These are phyloP conservation scores for Amanita jacksonii DNA, from an alignment of 768 basidiomycete genomes.

Conservation along the genomic window DNA sequence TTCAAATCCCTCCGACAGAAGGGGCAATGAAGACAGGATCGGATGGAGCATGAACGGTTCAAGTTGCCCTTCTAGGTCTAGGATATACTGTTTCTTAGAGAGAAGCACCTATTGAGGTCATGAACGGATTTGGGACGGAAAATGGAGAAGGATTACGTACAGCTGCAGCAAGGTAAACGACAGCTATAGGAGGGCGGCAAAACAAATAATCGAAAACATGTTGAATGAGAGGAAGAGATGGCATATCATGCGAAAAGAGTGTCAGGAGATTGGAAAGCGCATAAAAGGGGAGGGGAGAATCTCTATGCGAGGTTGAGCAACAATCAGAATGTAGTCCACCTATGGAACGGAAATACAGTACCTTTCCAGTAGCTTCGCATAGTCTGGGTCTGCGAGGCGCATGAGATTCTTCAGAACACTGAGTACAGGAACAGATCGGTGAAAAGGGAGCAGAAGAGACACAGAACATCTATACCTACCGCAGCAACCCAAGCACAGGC, in stretches of 20 bases:
- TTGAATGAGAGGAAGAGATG: constrained; percentile 82
- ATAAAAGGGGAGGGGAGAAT: constrained; percentile 77
- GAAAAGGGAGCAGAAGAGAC: neutral
- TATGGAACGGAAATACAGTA: constrained; percentile 24
- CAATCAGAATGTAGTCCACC: neutral
- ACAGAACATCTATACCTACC: constrained; percentile 29
- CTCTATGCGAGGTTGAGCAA: constrained; percentile 27
- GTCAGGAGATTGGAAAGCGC: constrained; percentile 87
- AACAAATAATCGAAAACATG: constrained; percentile 88
- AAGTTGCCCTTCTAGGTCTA: constrained; percentile 50
- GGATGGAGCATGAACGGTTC: constrained; percentile 83
- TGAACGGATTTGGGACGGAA: neutral
- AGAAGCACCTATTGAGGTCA: constrained; percentile 55
- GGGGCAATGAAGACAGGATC: constrained; percentile 53
- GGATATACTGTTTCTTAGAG: constrained; percentile 58
- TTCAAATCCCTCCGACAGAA: constrained; percentile 36
- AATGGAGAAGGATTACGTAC: constrained; percentile 31
- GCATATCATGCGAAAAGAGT: constrained; percentile 87
- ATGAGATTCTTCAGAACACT: constrained; percentile 74
- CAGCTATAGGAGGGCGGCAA: constrained; percentile 68
- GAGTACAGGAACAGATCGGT: neutral
- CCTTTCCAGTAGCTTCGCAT: constrained; percentile 62
- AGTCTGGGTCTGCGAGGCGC: constrained; percentile 57
- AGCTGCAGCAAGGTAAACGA: constrained; percentile 76
- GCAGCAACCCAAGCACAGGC: constrained; percentile 72